These are phyloP conservation scores for Flammula alnicola DNA, from an alignment of 1,284 basidiomycete species.

Conservation along the genomic window DNA sequence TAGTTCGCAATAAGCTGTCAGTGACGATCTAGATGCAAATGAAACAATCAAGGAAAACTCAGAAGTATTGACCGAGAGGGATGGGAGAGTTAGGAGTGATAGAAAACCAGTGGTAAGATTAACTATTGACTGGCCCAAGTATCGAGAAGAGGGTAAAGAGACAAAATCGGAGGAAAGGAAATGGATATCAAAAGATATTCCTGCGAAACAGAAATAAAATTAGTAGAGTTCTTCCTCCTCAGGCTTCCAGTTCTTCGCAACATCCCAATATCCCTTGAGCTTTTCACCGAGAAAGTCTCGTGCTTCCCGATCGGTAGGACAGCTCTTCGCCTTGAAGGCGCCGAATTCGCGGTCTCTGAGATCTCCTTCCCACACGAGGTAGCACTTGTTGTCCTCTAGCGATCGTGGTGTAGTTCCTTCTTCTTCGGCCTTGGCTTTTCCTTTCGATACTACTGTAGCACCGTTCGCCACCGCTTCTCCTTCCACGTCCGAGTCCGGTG, in stretches of 20 bases:
- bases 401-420: conserved; percentile 44
- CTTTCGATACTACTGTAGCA: conserved; percentile 28
- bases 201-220: conserved; percentile 8
- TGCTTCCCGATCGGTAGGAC: conserved; percentile 84
- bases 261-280: conserved; percentile 91
- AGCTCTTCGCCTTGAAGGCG: conserved; percentile 83
- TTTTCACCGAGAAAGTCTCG: conserved; percentile 86
- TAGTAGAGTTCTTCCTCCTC: conserved; percentile 76
- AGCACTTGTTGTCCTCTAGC: conserved; percentile 87
- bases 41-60: background rate
- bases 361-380: conserved; percentile 92
- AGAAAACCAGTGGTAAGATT: background rate
- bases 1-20: too few species aligned
- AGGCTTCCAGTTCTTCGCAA: conserved; percentile 86
- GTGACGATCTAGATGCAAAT: too few species aligned
- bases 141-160: background rate
- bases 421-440: conserved; percentile 36
- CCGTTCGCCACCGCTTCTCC: conserved; percentile 32
- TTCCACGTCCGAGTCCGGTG: conserved; percentile 50
- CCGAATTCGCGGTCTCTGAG: conserved; percentile 84
- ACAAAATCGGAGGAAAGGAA: too few species aligned
- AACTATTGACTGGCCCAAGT: background rate
- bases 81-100: background rate
- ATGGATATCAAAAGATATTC: background rate
- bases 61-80: background rate